Base-by-base conservation (phyloP, 495 filamentous ascomycete genomes). In the Chaetomium tenue region DNA sequence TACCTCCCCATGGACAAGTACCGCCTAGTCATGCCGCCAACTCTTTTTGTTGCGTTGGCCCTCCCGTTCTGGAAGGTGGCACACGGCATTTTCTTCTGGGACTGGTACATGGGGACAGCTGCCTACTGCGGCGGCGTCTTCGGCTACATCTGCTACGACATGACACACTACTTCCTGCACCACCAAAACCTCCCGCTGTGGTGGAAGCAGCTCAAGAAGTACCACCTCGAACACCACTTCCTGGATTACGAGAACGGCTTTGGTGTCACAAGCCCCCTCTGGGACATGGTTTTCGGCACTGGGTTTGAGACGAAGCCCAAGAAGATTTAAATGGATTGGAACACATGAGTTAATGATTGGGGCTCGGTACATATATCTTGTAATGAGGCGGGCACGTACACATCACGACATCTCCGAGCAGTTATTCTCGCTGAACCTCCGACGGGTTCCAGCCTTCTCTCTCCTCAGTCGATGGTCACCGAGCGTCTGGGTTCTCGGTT, bases 91-190 rank as follows among this genome's bases (percentile, higher is more conserved):
- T 91, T 98, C 76, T 91, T 75, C 75, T 96, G 86, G 74, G 83
- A 97, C 74, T 96, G 91, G 92, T 82, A 87, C 75, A 83, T 89
- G 3, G 95, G 86, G 22, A 83, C 87, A 3, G 81, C 86, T 3
- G 87, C 89, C 6, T 98, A 82, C 80, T 93, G 88, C 71, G 95
- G 95, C 33, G 95, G 92, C 61, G 87, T 99, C 54, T 96, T 96
- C 68, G 95, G 95, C 28, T 99, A 98, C 72, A 84, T 97, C 58
- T 91, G 88, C 78, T 99, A 99, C 79, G 95, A 99, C 72, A 64
- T 97, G 79, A 98, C 94, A 16, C 95, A 99, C 76, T 99, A 98
- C 78, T 97, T 98, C 84, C 86, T 99, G n/a, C 95, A 99, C 75
- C 95, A 99, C 77, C 88, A 89, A 78, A 96, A 90, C 58, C 86